Percentiles rank a stretch among this genome's conserved stretches.
Conservation (phyloP, 2,329 filamentous ascomycete species). For the Macrophomina tecta region DNA sequence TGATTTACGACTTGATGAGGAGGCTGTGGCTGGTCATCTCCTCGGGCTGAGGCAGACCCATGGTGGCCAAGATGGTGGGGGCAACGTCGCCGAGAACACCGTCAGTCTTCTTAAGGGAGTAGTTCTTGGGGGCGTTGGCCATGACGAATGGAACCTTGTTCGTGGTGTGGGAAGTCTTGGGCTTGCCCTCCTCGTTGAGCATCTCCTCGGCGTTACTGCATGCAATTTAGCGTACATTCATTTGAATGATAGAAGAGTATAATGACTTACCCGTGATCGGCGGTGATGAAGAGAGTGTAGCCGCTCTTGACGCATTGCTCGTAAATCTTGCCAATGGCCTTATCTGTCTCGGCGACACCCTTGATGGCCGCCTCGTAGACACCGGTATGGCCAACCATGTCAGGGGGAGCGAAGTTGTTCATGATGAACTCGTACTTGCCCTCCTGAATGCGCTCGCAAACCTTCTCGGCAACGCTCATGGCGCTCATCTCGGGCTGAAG, state of each 20-base stretch:
- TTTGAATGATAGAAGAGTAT: background rate
- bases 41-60: slow-evolving; percentile 88
- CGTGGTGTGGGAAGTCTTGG: slow-evolving; percentile 96
- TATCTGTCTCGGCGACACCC: slow-evolving; percentile 85
- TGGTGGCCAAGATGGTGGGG: slow-evolving; percentile 86
- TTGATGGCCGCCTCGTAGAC: slow-evolving; percentile 93
- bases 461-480: slow-evolving; percentile 85
- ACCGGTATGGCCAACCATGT: slow-evolving; percentile 99
- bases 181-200: slow-evolving; percentile 93
- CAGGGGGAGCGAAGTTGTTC: slow-evolving; percentile 99
- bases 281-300: slow-evolving; percentile 93
- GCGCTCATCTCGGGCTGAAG: slow-evolving; percentile 95
- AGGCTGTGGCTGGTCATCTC: slow-evolving; percentile 92
- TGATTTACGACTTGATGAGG: slow-evolving; percentile 70
- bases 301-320: slow-evolving; percentile 92
- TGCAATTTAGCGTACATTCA: background rate
- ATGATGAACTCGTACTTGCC: slow-evolving; percentile 94
- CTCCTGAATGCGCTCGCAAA: slow-evolving; percentile 83
- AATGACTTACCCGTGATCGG: slow-evolving; percentile 79
- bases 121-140: slow-evolving; percentile 92
- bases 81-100: slow-evolving; percentile 97
- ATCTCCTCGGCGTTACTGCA: slow-evolving; percentile 92
- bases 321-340: slow-evolving; percentile 89
- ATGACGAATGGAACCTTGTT: slow-evolving; percentile 99
- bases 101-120: slow-evolving; percentile 80